These are phyloP conservation scores for Protomyces gravidus DNA, from an alignment of 1,139 yeast species.

Conservation along the genomic window DNA sequence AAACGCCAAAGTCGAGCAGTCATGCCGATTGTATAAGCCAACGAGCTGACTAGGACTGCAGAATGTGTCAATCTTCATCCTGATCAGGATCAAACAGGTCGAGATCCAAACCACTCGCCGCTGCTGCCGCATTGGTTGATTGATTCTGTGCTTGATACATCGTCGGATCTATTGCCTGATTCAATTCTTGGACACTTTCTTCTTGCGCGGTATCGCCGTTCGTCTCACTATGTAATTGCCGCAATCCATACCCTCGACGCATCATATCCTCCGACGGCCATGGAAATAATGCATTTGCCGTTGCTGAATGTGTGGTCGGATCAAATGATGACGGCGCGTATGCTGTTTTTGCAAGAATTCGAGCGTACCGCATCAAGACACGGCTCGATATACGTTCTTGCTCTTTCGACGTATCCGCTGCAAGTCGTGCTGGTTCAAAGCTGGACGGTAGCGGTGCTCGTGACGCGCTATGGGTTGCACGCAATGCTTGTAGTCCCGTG, in stretches of 20 bases:
- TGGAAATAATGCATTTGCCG: neutral
- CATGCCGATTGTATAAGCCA: too few species aligned
- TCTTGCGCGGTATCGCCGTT: neutral
- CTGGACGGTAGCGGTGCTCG: neutral
- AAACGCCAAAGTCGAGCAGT: too few species aligned
- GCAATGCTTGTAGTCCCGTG: neutral
- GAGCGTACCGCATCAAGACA: neutral
- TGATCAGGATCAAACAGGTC: neutral
- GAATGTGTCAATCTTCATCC: neutral
- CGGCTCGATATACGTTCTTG: neutral
- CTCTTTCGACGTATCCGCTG: neutral
- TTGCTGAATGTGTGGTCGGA: neutral
- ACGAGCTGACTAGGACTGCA: too few species aligned
- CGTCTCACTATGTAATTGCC: neutral
- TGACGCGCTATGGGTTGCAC: neutral
- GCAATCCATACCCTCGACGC: neutral
- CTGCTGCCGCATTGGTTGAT: neutral
- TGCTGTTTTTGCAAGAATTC: neutral
- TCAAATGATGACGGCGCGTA: neutral
- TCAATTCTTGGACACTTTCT: neutral
- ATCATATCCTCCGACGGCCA: slow-evolving; percentile 1
- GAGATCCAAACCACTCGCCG: neutral
- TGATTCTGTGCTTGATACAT: neutral
- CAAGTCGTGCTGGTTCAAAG: neutral
- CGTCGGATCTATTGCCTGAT: neutral